Evolutionary conservation across 768 basidiomycete genomes (phyloP), one percentile per base, ranked within the genome.

Genomic region (Boletus insuetus): DNA sequence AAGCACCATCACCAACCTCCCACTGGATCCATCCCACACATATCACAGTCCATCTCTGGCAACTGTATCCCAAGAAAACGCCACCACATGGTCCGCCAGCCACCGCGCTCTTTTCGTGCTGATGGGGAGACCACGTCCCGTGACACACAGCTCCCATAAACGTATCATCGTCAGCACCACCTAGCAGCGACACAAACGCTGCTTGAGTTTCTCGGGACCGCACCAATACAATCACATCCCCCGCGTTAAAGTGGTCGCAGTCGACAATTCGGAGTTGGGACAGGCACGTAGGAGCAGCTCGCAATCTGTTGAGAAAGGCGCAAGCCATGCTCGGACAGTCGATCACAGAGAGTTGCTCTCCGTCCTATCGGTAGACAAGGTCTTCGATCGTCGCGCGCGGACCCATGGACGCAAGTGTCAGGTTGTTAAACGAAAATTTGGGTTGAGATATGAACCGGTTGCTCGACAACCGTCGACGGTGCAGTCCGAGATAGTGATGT

Each of bases 61-160:
- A 24, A 59, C 39, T 1, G 56, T 58, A 31, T 59, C 51, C 58
- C 56, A 59, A 13, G 39, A 46, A 10, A 59, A 59, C 17, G 17
- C 19, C 7, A 17, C 34, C 20, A 59, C 43, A 49, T 59, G 56
- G n/a, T 41, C 34, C 7, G 43, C 47, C 43, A 59, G 20, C 58
- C 58, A 59, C 16, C 5, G 32, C 12, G 39, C 57, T 37, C 38
- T 43, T 16, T 49, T 22, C 6, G 19, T 38, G 10, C 38, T 49
- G 16, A 59, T 59, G 17, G 47, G 46, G 4, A 50, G 56, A 14
- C 56, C 58, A 19, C 37, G 49, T 0, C 56, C 58, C 20, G 40
- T 31, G n/a, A 59, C 38, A 6, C 20, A 17, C 42, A 59, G 19
- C 24, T 52, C 56, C 56, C 4, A 16, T 37, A 9, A 53, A 32